Conservation (phyloP, 306 rosid genomes). For the Senna tora region DNA sequence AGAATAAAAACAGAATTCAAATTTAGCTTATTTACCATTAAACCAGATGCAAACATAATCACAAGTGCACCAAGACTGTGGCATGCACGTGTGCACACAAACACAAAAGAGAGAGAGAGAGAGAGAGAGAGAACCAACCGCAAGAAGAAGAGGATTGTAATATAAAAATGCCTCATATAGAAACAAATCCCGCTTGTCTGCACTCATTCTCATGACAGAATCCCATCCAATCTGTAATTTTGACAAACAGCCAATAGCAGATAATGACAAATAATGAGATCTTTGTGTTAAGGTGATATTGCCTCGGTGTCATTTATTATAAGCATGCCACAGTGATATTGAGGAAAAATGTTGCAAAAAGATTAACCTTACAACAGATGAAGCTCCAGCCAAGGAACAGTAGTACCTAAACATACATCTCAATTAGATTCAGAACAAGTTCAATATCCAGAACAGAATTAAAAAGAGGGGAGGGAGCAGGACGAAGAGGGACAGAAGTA, state of each 20-base stretch:
- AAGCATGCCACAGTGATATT: constrained; percentile 20
- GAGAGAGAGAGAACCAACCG: constrained; percentile 60
- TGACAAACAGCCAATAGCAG: constrained; percentile 35
- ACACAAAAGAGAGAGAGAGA: neutral
- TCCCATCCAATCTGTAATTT: constrained; percentile 90
- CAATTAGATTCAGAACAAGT: constrained; percentile 43
- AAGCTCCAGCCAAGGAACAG: constrained; percentile 80
- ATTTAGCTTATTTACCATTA: constrained; percentile 24
- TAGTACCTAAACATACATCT: constrained; percentile 65
- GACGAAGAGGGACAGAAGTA: neutral
- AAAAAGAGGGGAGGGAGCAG: neutral
- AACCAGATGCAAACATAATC: constrained; percentile 32
- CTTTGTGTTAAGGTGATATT: neutral
- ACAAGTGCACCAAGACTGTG: neutral
- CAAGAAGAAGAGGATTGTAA: constrained; percentile 93
- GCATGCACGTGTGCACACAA: neutral
- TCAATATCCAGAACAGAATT: neutral
- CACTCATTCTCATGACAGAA: constrained; percentile 99
- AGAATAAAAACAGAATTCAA: constrained; percentile 22
- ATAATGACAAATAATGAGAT: constrained; percentile 36
- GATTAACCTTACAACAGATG: constrained; percentile 92
- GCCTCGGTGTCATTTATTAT: constrained; percentile 26
- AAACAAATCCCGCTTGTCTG: constrained; percentile 84
- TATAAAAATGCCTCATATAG: constrained; percentile 97
- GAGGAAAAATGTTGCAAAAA: constrained; percentile 20